Evolutionary conservation across 306 rosid genomes (phyloP).

Genomic region (Sicyos edulis): DNA sequence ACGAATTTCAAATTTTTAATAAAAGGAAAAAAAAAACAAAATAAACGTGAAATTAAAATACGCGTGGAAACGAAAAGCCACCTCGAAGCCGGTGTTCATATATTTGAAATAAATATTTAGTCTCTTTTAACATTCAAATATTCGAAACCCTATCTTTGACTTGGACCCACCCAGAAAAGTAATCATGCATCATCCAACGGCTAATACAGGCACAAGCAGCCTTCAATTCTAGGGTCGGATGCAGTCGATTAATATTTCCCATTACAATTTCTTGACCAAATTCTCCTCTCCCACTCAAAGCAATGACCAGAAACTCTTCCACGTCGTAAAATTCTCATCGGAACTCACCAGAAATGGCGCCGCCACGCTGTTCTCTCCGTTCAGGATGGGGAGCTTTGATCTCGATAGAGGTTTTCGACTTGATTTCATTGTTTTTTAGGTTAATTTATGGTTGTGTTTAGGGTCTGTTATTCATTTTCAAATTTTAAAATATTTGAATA

Average conservation of each 20-base stretch:
- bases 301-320: background rate
- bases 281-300: background rate
- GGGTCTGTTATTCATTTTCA: too few species aligned
- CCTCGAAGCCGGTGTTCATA: too few species aligned
- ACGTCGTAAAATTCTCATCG: background rate
- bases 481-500: too few species aligned
- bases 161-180: too few species aligned
- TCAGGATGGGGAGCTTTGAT: conserved; percentile 55
- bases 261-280: background rate
- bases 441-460: background rate
- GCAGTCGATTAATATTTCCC: background rate
- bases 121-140: background rate
- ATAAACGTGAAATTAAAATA: background rate
- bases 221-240: background rate
- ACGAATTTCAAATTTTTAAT: too few species aligned
- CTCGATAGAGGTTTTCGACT: conserved; percentile 20
- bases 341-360: background rate
- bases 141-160: too few species aligned
- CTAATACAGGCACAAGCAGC: background rate
- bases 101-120: background rate
- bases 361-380: conserved; percentile 55
- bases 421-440: background rate
- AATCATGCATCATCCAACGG: background rate
- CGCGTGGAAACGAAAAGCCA: too few species aligned
- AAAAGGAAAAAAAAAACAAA: background rate